Conservation (phyloP, 768 basidiomycete genomes). For the Macrocybe gigantea region DNA sequence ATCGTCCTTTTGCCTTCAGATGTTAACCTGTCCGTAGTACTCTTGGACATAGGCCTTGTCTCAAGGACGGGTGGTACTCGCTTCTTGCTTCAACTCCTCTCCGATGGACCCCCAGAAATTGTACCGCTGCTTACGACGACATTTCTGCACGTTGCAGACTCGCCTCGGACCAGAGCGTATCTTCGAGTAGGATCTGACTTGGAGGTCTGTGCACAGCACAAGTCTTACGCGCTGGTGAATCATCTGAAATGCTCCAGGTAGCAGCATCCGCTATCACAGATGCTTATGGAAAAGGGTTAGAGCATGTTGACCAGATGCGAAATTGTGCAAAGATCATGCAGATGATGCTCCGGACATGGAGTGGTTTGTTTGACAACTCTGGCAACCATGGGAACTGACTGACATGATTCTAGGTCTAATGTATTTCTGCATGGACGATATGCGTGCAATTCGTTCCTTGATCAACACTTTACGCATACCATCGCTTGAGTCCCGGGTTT, state of each 20-base stretch:
- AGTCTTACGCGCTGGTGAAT: not conserved
- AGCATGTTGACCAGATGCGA: constrained; percentile 75
- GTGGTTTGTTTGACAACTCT: constrained; percentile 51
- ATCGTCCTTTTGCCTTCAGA: not conserved
- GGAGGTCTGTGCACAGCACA: constrained; percentile 54
- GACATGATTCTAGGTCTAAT: constrained; percentile 55
- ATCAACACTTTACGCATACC: constrained; percentile 87
- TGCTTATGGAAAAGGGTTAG: constrained; percentile 78
- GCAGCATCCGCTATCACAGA: constrained; percentile 88
- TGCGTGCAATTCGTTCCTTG: constrained; percentile 78
- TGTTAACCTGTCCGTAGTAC: constrained; percentile 40
- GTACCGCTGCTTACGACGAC: constrained; percentile 72
- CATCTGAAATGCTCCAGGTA: constrained; percentile 40
- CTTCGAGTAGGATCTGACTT: constrained; percentile 80
- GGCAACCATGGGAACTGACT: not conserved
- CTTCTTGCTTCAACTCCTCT: constrained; percentile 77
- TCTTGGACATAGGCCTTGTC: constrained; percentile 84
- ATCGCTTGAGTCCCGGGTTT: constrained; percentile 77
- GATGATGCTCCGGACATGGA: constrained; percentile 87
- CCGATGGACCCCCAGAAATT: constrained; percentile 86
- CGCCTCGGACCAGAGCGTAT: constrained; percentile 74
- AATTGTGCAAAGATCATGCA: constrained; percentile 74
- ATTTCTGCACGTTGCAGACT: constrained; percentile 81
- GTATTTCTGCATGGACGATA: constrained; percentile 90
- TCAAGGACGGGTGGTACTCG: constrained; percentile 79